Evolutionary conservation across 169 alveolate species (phyloP).

Genomic region (Plasmodium blacklocki): DNA sequence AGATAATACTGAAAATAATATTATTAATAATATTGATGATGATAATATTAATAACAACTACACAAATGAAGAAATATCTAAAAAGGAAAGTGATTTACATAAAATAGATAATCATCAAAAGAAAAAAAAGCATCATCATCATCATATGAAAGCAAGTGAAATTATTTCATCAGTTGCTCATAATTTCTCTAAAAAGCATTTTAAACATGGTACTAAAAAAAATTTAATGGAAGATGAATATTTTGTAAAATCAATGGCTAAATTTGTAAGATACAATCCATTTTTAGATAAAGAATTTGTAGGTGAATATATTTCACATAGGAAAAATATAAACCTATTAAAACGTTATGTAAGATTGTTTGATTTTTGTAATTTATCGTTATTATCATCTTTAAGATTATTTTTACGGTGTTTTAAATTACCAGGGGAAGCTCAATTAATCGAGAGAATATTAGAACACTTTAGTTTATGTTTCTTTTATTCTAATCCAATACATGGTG

Average conservation of each 20-base stretch:
- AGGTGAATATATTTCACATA: constrained; percentile 86
- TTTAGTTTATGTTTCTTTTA: constrained; percentile 69
- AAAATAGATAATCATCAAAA: neutral
- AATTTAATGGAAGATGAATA: constrained; percentile 78
- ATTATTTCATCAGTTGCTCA: neutral
- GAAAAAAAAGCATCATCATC: neutral
- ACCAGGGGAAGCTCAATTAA: constrained; percentile 94
- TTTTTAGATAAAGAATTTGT: constrained; percentile 83
- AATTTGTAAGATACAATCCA: constrained; percentile 80
- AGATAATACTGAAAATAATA: neutral
- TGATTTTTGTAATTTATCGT: constrained; percentile 86
- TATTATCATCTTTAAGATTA: constrained; percentile 89
- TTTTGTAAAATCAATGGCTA: constrained; percentile 79
- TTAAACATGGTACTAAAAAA: constrained; percentile 10
- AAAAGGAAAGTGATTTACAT: constrained; percentile 20
- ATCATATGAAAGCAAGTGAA: constrained; percentile 7
- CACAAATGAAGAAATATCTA: constrained; percentile 4
- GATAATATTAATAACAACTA: neutral
- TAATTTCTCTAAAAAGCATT: constrained; percentile 1
- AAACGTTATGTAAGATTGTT: constrained; percentile 84
- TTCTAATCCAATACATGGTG: constrained; percentile 64
- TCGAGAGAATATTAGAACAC: constrained; percentile 91
- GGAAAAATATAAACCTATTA: constrained; percentile 84
- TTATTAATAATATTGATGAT: neutral
- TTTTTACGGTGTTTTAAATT: constrained; percentile 89